Evolutionary conservation across 1,139 yeast species (phyloP), one percentile per base, ranked within the genome.

Genomic region (Yamadazyma taylorii): DNA sequence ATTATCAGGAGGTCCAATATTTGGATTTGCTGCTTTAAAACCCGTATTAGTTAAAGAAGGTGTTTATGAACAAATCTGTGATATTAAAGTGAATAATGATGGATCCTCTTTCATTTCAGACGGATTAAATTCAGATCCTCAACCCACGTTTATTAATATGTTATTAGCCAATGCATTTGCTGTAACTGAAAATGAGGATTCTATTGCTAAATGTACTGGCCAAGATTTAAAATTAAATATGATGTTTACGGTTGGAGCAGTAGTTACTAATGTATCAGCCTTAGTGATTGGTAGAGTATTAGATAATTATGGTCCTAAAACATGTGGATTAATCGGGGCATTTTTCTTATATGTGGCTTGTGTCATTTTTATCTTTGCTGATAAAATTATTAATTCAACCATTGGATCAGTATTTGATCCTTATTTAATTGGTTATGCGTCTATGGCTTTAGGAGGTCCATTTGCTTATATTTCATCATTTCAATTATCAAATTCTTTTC

Each of bases 21-120:
- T 70, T 45, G 76, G 76, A 15, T 70, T 69, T 53, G 75, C 75
- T 34, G 75, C 75, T n/a, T 60, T 70, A 41, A 68, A 69, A 39
- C 74, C 75, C 7, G 53, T 69, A 14, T 57, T 69, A 28, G 58
- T 69, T 26, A 56, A 51, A 30, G 72, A 69, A 46, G 65, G 65
- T 17, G 62, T 70, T 21, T 70, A 70, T 41, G 73, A 68, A 47
- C 38, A 53, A 21, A 48, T 53, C 10, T 70, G 76, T 53, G 60
- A 65, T 32, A 31, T 55, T n/a, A 17, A 29, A 19, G 24, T 29
- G 22, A 39, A 56, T 19, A 35, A 48, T 34, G 42, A 49, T 33
- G 3, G 33, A 45, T 5, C 30, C 25, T n/a, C n/a, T n/a, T n/a
- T n/a, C n/a, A 25, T 4, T 15, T 10, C 34, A 12, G 13, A 19